Percentiles rank a stretch among this genome's conserved stretches.
Evolutionary conservation across 306 rosid genomes (phyloP).

Genomic region (Luffa aegyptiaca): DNA sequence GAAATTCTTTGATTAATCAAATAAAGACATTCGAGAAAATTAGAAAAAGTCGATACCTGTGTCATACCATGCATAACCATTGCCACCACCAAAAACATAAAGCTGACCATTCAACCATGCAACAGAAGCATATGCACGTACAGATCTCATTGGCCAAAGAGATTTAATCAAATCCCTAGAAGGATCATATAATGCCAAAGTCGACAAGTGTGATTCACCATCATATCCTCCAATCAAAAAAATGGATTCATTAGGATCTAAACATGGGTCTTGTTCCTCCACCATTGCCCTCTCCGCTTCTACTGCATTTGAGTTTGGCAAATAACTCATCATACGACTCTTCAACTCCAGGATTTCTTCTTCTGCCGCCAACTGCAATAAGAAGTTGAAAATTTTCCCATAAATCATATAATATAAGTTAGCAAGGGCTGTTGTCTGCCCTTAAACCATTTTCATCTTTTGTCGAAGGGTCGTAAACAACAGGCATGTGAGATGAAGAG

Average conservation of each 20-base stretch:
- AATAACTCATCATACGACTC: conserved; percentile 20
- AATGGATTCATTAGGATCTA: conserved; percentile 50
- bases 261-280: conserved; percentile 20
- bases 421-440: not conserved
- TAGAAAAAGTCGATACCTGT: conserved; percentile 27
- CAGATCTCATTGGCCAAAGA: conserved; percentile 26
- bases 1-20: not conserved
- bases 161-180: conserved; percentile 32
- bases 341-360: conserved; percentile 44
- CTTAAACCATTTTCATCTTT: not conserved
- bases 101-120: conserved; percentile 36
- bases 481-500: not conserved
- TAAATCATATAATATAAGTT: conserved; percentile 1
- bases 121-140: conserved; percentile 35
- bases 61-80: conserved; percentile 34
- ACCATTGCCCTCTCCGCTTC: conserved; percentile 14
- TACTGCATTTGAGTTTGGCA: conserved; percentile 16
- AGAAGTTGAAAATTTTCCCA: conserved; percentile 12
- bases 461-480: not conserved
- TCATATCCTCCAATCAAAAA: conserved; percentile 63
- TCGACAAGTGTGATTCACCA: conserved; percentile 43
- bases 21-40: conserved; percentile 8
- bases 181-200: conserved; percentile 49
- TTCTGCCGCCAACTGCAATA: conserved; percentile 32
- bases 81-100: conserved; percentile 37